Conservation (phyloP, 2,329 filamentous ascomycete species). For the Botrytis tulipae region DNA sequence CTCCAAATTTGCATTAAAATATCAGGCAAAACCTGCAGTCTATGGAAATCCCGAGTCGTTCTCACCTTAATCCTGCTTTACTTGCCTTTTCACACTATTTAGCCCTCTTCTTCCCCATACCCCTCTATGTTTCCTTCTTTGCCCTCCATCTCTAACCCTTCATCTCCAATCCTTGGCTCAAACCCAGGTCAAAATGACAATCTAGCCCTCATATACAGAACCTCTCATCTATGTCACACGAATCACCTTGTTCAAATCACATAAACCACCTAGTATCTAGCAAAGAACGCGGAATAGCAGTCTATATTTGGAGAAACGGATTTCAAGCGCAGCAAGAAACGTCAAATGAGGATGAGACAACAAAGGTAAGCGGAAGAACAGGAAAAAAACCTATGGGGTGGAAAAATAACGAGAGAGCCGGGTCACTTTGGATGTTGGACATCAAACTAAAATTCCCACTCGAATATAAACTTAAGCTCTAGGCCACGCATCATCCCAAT, state of each 20-base stretch:
- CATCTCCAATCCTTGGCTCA: accelerated
- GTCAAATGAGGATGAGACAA: neutral
- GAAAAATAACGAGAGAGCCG: neutral
- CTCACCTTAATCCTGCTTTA: neutral
- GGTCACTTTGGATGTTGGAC: neutral
- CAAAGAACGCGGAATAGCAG: neutral
- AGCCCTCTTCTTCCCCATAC: too few species aligned
- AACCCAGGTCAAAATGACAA: accelerated
- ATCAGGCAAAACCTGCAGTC: neutral
- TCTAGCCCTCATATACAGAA: neutral
- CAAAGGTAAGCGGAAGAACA: neutral
- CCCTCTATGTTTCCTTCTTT: neutral
- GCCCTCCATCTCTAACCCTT: too few species aligned
- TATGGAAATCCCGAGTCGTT: accelerated
- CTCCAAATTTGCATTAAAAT: neutral
- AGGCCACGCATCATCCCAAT: neutral
- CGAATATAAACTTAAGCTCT: neutral
- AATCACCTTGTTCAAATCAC: neutral
- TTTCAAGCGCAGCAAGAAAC: neutral
- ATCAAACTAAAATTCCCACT: neutral
- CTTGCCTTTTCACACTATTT: neutral
- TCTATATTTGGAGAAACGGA: neutral
- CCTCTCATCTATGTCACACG: neutral
- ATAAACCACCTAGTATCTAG: neutral
- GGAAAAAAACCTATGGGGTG: too few species aligned